Evolutionary conservation across 2,329 filamentous ascomycete genomes (phyloP), one percentile per base, ranked within the genome.

Genomic region (Pseudocercospora eumusae): DNA sequence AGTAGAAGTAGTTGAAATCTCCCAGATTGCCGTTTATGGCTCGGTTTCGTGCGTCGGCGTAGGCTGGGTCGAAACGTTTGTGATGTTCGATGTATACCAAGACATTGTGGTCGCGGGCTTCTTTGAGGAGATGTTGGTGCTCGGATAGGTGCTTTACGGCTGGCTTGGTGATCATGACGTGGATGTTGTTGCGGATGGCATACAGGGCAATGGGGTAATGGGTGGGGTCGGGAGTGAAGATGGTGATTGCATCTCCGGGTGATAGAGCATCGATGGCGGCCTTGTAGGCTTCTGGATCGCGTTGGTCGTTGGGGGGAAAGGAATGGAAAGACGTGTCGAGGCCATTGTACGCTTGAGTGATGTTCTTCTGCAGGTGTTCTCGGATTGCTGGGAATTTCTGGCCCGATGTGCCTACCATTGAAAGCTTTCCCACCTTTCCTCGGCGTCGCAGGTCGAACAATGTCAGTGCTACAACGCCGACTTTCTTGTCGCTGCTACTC

Each of bases 1-100:
- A 89, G 84, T 96, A 97, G 76, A 96, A 97, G 83, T 97, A 97
- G 82, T 96, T 96, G 86, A 97, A 97, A 79, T 96, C 92, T 67
- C 93, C 93, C 7, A 97, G 82, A 57, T 56, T 66, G 42, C 73
- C 73, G 33, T 82, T 86, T 73, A 86, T 80, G 13, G 91, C 91
- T 70, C 89, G 87, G 79, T 88, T 88, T 55, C 88, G 86, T 13
- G 93, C 93, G 76, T 97, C 93, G 13, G 91, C 86, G 80, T 97
- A 97, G 21, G 92, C 92, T 1, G 93, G 93, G 76, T 97, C 93
- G 79, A 88, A 97, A 61, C 93, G 91, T 82, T 97, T 97, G 84
- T 97, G 93, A 80, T 97, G 93, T 83, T 97, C 93, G 71, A 97
- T 83, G 80, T 91, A 96, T 67, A 96, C 92, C 75, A 93, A 93